Conservation (phyloP, 345 rosid genomes). For the Aquilaria malaccensis region DNA sequence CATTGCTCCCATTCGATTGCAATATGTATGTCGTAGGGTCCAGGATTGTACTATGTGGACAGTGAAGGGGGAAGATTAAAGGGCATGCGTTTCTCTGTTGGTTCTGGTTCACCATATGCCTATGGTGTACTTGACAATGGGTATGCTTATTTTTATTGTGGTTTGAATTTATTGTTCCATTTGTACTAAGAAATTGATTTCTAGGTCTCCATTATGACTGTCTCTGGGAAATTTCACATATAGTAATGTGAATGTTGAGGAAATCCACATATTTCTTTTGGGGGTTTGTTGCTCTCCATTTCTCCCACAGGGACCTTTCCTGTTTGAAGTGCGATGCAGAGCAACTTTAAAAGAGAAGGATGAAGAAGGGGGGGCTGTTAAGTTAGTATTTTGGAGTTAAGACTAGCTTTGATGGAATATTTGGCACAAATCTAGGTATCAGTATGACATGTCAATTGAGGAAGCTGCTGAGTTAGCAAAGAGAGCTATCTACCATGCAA, state of each 20-base stretch:
- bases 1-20: slow-evolving; percentile 4
- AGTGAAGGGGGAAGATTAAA: slow-evolving; percentile 98
- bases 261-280: too few species aligned
- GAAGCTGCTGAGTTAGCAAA: slow-evolving; percentile 90
- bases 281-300: too few species aligned
- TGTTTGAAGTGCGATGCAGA: too few species aligned
- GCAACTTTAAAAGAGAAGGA: too few species aligned
- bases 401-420: too few species aligned
- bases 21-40: slow-evolving; percentile 52
- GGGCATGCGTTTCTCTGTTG: slow-evolving; percentile 95
- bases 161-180: neutral
- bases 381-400: too few species aligned
- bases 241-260: too few species aligned
- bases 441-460: slow-evolving; percentile 65
- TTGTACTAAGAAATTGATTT: too few species aligned
- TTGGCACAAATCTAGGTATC: slow-evolving; percentile 35
- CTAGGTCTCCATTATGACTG: too few species aligned
- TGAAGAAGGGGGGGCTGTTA: too few species aligned
- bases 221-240: too few species aligned
- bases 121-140: slow-evolving; percentile 95
- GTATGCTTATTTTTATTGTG: slow-evolving; percentile 26
- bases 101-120: slow-evolving; percentile 99
- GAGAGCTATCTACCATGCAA: slow-evolving; percentile 90
- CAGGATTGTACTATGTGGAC: slow-evolving; percentile 95
- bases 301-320: too few species aligned